Base-by-base conservation (phyloP, 768 basidiomycete species). In the Galerina marginata region DNA sequence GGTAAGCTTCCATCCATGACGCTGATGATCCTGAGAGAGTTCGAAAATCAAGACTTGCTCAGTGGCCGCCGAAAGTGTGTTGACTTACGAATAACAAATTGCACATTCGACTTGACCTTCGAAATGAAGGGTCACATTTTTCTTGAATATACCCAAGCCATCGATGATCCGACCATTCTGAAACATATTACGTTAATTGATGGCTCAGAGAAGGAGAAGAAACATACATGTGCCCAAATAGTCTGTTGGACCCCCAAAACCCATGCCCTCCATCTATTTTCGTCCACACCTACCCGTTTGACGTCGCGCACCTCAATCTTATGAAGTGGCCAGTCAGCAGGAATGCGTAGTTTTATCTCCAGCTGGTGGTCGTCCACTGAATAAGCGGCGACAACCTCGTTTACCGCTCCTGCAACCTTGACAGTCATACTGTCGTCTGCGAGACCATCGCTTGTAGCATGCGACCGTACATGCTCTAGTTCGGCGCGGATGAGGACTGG, bases 81-180 rank as follows among this genome's bases (percentile, higher is more conserved):
- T 9, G 57, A 71, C 90, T 70, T 67, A 95, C 90, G 92, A 93
- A 72, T 96, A 96, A 69, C 95, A 96, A 60, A 99, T 98, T 1
- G 96, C 93, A 73, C 97, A 99, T 67, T 96, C 95, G 2, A 92
- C 92, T 71, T 95, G 91, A 6, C 96, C 96, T 64, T 96, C 93
- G 69, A 99, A 99, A 72, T 99, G 94, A 16, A 92, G 81, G 0
- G 87, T 81, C 45, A 96, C 95, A 70, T 98, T 99, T 75, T 91
- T 93, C 76, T 95, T 96, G 84, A 98, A 99, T 59, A 96, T 77
- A 5, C 84, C 83, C 16, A 99, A 73, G 0, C 92, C 95, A 69
- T 99, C 97, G 9, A 92, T 81, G 29, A 99, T 89, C 50, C 89
- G 85, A 6, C 96, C 95, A 66, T 95, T 95, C 95, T 97, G 71